Base-by-base conservation (phyloP, 139 green algal genomes). In the Micractinium conductrix region DNA sequence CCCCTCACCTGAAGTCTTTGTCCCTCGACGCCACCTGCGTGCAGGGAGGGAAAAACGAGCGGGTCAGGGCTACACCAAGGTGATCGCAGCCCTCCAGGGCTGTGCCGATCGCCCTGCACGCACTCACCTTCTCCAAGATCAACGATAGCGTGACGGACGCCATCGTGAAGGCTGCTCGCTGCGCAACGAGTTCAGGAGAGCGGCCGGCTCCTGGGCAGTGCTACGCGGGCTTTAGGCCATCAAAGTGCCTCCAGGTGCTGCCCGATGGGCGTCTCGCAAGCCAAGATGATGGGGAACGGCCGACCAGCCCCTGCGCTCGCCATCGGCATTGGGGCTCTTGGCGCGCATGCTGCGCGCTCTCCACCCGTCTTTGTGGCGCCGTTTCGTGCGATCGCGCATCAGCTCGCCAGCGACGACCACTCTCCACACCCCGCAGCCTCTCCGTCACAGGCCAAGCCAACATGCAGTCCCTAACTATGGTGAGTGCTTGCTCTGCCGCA, bases 1-100 rank as follows among this genome's bases (percentile, higher is more conserved):
- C 21, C 53, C 42, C 69, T 50, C 69, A 85, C 84, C 65, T 60
- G 16, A 87, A 90, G 70, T 85, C 79, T 73, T 90, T 92, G 80
- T 92, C 89, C 30, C 81, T 86, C 9, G 79, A 88, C 24, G 79
- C 75, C 21, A 92, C 91, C 89, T 92, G 87, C 78, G 44, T 37
- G 70, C 8, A 17, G 74, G 5, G 19, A 22, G 10, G n/a, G n/a
- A n/a, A n/a, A n/a, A n/a, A n/a, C n/a, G n/a, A n/a, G n/a, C n/a
- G n/a, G n/a, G n/a, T n/a, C n/a, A n/a, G n/a, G n/a, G n/a, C n/a
- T n/a, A n/a, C n/a, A n/a, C n/a, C n/a, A n/a, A n/a, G n/a, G n/a
- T n/a, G n/a, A n/a, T n/a, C n/a, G n/a, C n/a, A n/a, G n/a, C n/a
- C n/a, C n/a, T n/a, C n/a, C n/a, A n/a, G n/a, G n/a, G n/a, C n/a